These are phyloP conservation scores for Russula abietina DNA, from an alignment of 768 basidiomycete genomes.

Conservation along the genomic window DNA sequence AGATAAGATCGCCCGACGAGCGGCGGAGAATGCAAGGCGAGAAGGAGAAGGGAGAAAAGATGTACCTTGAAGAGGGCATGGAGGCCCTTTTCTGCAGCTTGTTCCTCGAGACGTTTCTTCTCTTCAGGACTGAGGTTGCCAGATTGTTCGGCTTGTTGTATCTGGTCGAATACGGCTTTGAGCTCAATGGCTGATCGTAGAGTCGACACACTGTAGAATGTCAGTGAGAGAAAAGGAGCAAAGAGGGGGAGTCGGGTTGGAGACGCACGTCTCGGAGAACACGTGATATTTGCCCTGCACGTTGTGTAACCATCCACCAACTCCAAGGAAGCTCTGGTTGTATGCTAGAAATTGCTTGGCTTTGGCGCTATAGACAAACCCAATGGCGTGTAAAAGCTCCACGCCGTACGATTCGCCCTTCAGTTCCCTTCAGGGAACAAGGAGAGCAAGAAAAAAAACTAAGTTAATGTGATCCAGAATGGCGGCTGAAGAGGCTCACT, in stretches of 20 bases:
- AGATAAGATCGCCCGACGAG: background rate
- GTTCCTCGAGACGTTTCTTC: constrained; percentile 77
- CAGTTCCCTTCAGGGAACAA: constrained; percentile 50
- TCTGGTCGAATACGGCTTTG: constrained; percentile 86
- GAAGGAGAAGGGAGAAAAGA: background rate
- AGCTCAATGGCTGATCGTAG: constrained; percentile 82
- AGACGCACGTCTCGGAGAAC: constrained; percentile 84
- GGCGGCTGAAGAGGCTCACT: constrained; percentile 44
- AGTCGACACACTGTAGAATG: constrained; percentile 61
- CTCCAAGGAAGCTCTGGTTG: constrained; percentile 61
- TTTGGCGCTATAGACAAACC: constrained; percentile 79
- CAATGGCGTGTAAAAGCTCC: constrained; percentile 79
- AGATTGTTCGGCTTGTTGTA: constrained; percentile 82
- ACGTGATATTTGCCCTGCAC: constrained; percentile 91
- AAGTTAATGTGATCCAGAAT: background rate
- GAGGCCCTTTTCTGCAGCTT: constrained; percentile 88
- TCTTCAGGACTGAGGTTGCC: constrained; percentile 76
- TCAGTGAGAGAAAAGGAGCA: constrained; percentile 7
- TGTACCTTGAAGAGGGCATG: constrained; percentile 84
- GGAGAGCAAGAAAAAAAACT: background rate
- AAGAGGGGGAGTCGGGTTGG: background rate
- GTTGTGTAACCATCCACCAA: constrained; percentile 90
- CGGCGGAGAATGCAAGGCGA: background rate
- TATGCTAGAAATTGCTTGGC: constrained; percentile 79
- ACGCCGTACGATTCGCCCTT: constrained; percentile 83